These are phyloP conservation scores for Lyophyllum shimeji DNA, from an alignment of 768 basidiomycete genomes.

Conservation along the genomic window DNA sequence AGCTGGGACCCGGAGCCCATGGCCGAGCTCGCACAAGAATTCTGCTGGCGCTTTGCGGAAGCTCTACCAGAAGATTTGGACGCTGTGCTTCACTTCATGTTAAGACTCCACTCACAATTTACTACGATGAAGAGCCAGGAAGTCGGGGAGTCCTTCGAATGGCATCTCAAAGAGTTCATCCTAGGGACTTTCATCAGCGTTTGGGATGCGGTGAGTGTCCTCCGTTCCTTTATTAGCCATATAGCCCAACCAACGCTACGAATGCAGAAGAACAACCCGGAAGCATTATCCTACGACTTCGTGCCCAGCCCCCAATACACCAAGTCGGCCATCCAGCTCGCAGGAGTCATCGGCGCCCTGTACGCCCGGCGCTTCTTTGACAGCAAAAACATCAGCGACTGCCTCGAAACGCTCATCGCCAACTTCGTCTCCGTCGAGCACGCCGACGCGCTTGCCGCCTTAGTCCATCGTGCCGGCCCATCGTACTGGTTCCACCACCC, in stretches of 20 bases:
- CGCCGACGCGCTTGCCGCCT: constrained; percentile 12
- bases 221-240: not conserved
- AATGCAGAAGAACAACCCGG: constrained; percentile 9
- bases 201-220: constrained; percentile 21
- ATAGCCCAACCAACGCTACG: not conserved
- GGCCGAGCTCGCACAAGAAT: constrained; percentile 18
- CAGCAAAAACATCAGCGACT: constrained; percentile 13
- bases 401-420: constrained; percentile 12
- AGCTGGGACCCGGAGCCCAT: constrained; percentile 14
- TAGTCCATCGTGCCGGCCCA: constrained; percentile 14
- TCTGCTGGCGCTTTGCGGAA: constrained; percentile 16
- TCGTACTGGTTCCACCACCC: constrained; percentile 16
- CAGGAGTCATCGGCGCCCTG: constrained; percentile 12
- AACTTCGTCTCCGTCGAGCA: constrained; percentile 21
- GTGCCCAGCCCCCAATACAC: constrained; percentile 1
- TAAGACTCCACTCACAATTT: constrained; percentile 11
- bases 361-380: constrained; percentile 11
- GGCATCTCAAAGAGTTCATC: constrained; percentile 18
- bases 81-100: constrained; percentile 8
- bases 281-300: constrained; percentile 16
- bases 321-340: constrained; percentile 9
- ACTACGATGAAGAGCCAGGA: constrained; percentile 11
- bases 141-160: constrained; percentile 12
- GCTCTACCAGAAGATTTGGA: constrained; percentile 5
- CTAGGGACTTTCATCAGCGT: constrained; percentile 19